phyloP scores from a whole-genome alignment of 352 stramenopile species.

The Globisporangium rhizosaccharum region DNA sequence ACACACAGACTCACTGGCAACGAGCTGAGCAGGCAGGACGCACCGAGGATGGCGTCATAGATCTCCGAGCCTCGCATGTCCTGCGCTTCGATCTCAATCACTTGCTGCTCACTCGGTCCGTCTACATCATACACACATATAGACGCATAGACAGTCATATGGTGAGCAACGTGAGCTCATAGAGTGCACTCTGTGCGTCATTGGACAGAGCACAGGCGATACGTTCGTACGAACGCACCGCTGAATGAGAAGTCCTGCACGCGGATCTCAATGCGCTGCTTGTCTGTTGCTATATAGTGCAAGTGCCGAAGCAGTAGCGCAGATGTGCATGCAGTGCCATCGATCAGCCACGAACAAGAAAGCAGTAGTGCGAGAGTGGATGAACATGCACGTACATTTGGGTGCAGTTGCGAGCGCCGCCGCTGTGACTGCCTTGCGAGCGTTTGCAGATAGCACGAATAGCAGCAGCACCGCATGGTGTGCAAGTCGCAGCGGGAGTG shows the following conservation, averaged over 20 bases:
- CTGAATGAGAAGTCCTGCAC: conserved; percentile 19
- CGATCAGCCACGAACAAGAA: neutral
- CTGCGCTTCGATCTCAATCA: conserved; percentile 44
- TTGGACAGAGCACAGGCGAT: neutral
- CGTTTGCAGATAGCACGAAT: conserved; percentile 22
- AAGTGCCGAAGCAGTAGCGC: neutral
- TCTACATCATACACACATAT: conserved; percentile 19
- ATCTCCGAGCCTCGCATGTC: conserved; percentile 50
- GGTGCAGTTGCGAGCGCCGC: conserved; percentile 4
- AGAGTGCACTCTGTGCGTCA: neutral
- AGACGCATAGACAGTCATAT: conserved; percentile 1
- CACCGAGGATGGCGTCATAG: conserved; percentile 39
- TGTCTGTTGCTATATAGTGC: conserved; percentile 12
- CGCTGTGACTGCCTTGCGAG: conserved; percentile 13
- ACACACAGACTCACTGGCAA: too few species aligned
- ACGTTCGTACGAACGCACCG: conserved; percentile 2
- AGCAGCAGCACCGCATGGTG: conserved; percentile 24
- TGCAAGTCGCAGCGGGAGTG: neutral
- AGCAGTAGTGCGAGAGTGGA: neutral
- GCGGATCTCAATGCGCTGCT: conserved; percentile 11
- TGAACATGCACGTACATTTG: conserved; percentile 7
- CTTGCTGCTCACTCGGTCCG: conserved; percentile 26
- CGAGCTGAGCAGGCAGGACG: neutral
- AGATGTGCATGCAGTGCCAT: neutral
- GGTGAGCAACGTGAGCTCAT: conserved; percentile 1